Percentiles rank a stretch among this genome's conserved stretches.
These are phyloP conservation scores for Rhizopus sp. DNA, from an alignment of 371 early-diverging fungal genomes.

Conservation along the genomic window DNA sequence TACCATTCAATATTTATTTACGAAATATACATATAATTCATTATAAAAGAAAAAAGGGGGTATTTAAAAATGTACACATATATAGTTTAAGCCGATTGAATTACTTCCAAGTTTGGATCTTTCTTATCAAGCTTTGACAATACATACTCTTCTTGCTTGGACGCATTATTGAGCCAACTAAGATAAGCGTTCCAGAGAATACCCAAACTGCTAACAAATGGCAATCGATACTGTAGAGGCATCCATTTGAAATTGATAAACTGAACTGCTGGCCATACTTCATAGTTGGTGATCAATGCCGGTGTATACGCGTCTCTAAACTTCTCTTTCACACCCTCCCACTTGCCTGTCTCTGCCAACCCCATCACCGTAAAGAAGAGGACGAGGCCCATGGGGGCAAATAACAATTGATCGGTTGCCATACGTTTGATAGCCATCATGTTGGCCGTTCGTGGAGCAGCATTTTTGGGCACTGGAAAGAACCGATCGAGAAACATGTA, in stretches of 20 bases:
- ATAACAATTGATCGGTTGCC: conserved; percentile 69
- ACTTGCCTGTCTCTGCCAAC: conserved; percentile 57
- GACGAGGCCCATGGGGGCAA: conserved; percentile 74
- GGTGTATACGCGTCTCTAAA: conserved; percentile 58
- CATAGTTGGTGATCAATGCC: conserved; percentile 77
- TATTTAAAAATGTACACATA: background rate
- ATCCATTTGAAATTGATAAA: conserved; percentile 77
- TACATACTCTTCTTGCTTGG: conserved; percentile 37
- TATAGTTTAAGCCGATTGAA: conserved; percentile 12
- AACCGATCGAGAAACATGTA: conserved; percentile 66
- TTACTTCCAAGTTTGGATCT: conserved; percentile 18
- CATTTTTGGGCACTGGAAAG: conserved; percentile 57
- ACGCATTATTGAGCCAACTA: conserved; percentile 65
- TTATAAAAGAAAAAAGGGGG: background rate
- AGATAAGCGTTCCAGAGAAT: conserved; percentile 84
- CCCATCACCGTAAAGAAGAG: conserved; percentile 72
- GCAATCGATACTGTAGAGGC: conserved; percentile 72
- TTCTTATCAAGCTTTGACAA: conserved; percentile 18
- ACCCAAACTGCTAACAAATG: conserved; percentile 75
- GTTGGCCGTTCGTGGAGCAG: conserved; percentile 23
- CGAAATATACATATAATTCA: no score
- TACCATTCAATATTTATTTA: background rate
- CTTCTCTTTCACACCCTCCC: conserved; percentile 63
- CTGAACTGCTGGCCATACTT: conserved; percentile 82
- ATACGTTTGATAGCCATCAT: conserved; percentile 43